Percentiles rank a stretch among this genome's conserved stretches.
phyloP scores from a whole-genome alignment of 148 eudicot species.

The Persicaria tinctoria region DNA sequence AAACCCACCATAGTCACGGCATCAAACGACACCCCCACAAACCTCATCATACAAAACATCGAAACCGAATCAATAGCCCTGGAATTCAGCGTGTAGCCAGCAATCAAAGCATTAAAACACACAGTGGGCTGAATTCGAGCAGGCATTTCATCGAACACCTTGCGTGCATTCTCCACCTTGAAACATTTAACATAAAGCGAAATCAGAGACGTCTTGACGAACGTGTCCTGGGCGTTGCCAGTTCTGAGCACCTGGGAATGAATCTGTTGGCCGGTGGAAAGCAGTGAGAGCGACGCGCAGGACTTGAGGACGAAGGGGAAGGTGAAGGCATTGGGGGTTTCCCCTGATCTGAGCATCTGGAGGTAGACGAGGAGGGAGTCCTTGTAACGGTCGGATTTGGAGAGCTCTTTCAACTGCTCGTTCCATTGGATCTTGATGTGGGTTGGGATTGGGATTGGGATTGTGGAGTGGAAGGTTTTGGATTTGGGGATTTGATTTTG shows the following conservation, averaged over 20 bases:
- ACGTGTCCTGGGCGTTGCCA: constrained; percentile 51
- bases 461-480: background rate
- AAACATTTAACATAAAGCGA: constrained; percentile 46
- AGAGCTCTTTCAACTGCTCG: constrained; percentile 39
- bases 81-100: constrained; percentile 43
- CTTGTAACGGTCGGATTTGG: constrained; percentile 38
- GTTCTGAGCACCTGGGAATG: constrained; percentile 55
- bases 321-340: constrained; percentile 53
- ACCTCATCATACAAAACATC: constrained; percentile 48
- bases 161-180: constrained; percentile 29
- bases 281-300: constrained; percentile 46
- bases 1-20: constrained; percentile 63
- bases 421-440: constrained; percentile 33
- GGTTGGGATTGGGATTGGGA: background rate
- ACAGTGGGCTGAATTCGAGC: constrained; percentile 32
- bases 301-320: constrained; percentile 70
- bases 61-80: constrained; percentile 20
- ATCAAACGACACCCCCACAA: constrained; percentile 31
- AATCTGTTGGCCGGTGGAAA: constrained; percentile 43
- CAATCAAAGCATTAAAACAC: constrained; percentile 67
- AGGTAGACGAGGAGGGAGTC: constrained; percentile 49
- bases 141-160: constrained; percentile 61
- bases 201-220: constrained; percentile 54
- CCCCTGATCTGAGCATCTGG: constrained; percentile 46
- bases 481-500: constrained; percentile 9